Evolutionary conservation across 768 basidiomycete species (phyloP).

Genomic region (Podaxis carcinomalis): DNA sequence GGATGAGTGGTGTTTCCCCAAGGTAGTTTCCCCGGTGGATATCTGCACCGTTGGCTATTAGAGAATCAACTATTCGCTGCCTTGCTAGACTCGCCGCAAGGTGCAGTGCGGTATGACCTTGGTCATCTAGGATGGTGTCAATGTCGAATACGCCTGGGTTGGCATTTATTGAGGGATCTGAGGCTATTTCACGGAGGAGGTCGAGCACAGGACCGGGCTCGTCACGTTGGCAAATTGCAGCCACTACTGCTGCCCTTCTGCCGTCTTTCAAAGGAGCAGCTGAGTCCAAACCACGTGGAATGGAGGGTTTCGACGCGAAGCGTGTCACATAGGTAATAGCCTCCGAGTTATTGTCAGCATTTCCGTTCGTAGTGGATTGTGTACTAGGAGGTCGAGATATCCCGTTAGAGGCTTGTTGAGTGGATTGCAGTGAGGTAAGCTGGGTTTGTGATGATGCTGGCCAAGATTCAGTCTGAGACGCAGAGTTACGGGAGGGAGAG

Average conservation of each 20-base stretch:
- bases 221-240: slow-evolving; percentile 65
- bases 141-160: slow-evolving; percentile 45
- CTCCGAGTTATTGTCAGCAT: slow-evolving; percentile 33
- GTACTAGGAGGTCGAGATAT: slow-evolving; percentile 44
- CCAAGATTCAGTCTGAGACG: slow-evolving; percentile 30
- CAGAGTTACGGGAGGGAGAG: slow-evolving; percentile 27
- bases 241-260: slow-evolving; percentile 58
- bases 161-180: slow-evolving; percentile 33
- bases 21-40: slow-evolving; percentile 87
- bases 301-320: slow-evolving; percentile 62
- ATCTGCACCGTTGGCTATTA: slow-evolving; percentile 80
- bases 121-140: slow-evolving; percentile 88
- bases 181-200: slow-evolving; percentile 59
- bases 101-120: slow-evolving; percentile 92
- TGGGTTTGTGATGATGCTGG: slow-evolving; percentile 30
- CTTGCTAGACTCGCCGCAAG: slow-evolving; percentile 86
- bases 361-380: slow-evolving; percentile 39
- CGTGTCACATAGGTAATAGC: slow-evolving; percentile 46
- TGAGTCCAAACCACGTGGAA: slow-evolving; percentile 49
- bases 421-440: slow-evolving; percentile 17
- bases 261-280: slow-evolving; percentile 48
- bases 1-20: slow-evolving; percentile 92
- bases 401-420: slow-evolving; percentile 37
- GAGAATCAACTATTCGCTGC: slow-evolving; percentile 57
- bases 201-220: slow-evolving; percentile 61